Percentiles rank a stretch among this genome's conserved stretches.
These are phyloP conservation scores for Phytophthora lateralis DNA, from an alignment of 352 stramenopile genomes.

Conservation along the genomic window DNA sequence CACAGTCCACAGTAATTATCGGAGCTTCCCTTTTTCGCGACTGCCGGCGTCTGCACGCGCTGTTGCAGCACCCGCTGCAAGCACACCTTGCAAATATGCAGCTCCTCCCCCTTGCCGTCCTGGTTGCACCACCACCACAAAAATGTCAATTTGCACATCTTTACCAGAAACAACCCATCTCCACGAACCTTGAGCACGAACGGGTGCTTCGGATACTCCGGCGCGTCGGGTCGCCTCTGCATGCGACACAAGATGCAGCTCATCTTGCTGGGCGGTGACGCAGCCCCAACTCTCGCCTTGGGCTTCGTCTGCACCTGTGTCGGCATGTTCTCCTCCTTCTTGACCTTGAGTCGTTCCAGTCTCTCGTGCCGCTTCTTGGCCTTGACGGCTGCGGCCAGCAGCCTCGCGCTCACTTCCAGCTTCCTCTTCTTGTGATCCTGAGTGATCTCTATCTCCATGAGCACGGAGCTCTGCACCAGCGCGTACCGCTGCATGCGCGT, in stretches of 20 bases:
- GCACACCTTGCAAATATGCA: slow-evolving; percentile 74
- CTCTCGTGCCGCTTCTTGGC: slow-evolving; percentile 21
- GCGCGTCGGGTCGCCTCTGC: slow-evolving; percentile 26
- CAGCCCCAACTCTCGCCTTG: slow-evolving; percentile 15
- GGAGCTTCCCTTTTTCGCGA: slow-evolving; percentile 14
- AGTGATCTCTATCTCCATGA: slow-evolving; percentile 64
- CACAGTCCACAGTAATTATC: slow-evolving; percentile 59
- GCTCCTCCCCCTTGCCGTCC: slow-evolving; percentile 53
- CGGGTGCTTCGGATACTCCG: slow-evolving; percentile 59
- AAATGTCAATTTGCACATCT: not conserved
- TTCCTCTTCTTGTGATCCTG: slow-evolving; percentile 29
- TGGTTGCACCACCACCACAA: slow-evolving; percentile 15
- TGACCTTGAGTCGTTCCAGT: slow-evolving; percentile 8
- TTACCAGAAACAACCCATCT: not conserved
- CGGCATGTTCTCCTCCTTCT: slow-evolving; percentile 13
- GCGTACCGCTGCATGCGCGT: slow-evolving; percentile 47
- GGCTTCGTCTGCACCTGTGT: slow-evolving; percentile 6
- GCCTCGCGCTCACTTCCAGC: slow-evolving; percentile 8
- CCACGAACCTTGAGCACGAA: slow-evolving; percentile 74
- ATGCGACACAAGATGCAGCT: slow-evolving; percentile 58
- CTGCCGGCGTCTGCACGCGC: slow-evolving; percentile 25
- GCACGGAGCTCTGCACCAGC: slow-evolving; percentile 54
- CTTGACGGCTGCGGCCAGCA: slow-evolving; percentile 18
- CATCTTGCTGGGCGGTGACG: slow-evolving; percentile 27
- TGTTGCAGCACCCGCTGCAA: slow-evolving; percentile 57